Percentiles rank a stretch among this genome's conserved stretches.
These are phyloP conservation scores for Chlorella sp. DNA, from an alignment of 139 green algal genomes.

Conservation along the genomic window DNA sequence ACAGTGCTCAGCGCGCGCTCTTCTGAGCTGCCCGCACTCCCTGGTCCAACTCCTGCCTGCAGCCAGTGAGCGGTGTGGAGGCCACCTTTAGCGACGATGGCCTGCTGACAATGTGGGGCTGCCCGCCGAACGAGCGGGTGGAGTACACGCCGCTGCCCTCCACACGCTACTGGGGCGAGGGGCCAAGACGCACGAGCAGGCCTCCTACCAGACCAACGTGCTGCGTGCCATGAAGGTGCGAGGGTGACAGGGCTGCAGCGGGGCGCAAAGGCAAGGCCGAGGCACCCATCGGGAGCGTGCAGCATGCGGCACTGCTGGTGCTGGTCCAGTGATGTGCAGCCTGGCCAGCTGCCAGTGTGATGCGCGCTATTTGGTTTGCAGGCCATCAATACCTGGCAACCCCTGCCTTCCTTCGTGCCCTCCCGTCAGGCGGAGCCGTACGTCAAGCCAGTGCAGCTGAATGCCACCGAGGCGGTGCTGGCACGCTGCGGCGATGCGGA, in stretches of 20 bases:
- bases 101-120: background rate
- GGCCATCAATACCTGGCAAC: too few species aligned
- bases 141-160: background rate
- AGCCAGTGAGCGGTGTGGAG: background rate
- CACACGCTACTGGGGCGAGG: background rate
- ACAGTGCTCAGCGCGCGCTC: too few species aligned
- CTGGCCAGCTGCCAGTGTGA: too few species aligned
- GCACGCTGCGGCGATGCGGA: constrained; percentile 6
- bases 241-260: too few species aligned
- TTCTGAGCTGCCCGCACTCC: background rate
- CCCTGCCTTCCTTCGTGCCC: too few species aligned
- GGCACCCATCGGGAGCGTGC: too few species aligned
- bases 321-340: too few species aligned
- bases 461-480: constrained; percentile 6
- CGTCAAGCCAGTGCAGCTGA: constrained; percentile 2
- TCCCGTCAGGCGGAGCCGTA: background rate
- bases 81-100: background rate
- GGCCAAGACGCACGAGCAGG: constrained; percentile 3
- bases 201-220: constrained; percentile 7
- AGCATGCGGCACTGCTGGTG: too few species aligned
- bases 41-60: background rate
- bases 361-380: too few species aligned
- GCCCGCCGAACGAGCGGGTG: background rate
- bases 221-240: background rate
- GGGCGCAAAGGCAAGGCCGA: too few species aligned